Percentiles rank a stretch among this genome's conserved stretches.
phyloP scores from a whole-genome alignment of 2,329 filamentous ascomycete species.

The Colletotrichum eleusines region DNA sequence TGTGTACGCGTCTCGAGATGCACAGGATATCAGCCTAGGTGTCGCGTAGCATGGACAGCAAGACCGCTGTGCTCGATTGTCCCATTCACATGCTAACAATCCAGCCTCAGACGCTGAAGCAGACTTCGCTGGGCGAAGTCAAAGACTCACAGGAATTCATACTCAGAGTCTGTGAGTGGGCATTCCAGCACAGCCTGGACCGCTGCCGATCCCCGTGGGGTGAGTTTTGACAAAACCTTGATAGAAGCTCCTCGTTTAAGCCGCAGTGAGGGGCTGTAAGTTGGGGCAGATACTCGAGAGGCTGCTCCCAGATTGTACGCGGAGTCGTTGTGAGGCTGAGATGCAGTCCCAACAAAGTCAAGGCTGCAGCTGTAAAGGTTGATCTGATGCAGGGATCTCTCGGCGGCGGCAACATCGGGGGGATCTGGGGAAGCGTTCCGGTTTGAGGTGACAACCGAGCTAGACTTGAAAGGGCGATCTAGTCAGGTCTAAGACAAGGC shows the following conservation, averaged over 20 bases:
- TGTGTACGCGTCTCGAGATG: neutral
- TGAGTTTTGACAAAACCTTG: slow-evolving; percentile 38
- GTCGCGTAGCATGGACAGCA: neutral
- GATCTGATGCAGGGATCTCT: slow-evolving; percentile 33
- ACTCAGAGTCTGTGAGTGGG: slow-evolving; percentile 32
- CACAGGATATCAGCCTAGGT: slow-evolving; percentile 25
- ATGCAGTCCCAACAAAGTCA: slow-evolving; percentile 41
- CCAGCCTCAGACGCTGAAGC: slow-evolving; percentile 14
- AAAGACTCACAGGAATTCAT: slow-evolving; percentile 26
- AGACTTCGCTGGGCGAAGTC: slow-evolving; percentile 35
- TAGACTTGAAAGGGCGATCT: slow-evolving; percentile 22
- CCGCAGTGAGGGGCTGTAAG: slow-evolving; percentile 23
- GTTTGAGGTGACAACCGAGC: slow-evolving; percentile 40
- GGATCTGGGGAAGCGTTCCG: slow-evolving; percentile 38
- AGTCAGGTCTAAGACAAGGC: slow-evolving; percentile 27
- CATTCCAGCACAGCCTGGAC: slow-evolving; percentile 11
- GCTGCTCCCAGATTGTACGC: slow-evolving; percentile 21
- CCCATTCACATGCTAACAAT: slow-evolving; percentile 28
- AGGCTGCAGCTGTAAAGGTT: slow-evolving; percentile 35
- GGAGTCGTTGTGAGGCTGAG: slow-evolving; percentile 35
- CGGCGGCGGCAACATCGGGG: slow-evolving; percentile 31
- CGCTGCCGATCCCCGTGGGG: neutral
- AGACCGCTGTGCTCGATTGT: neutral
- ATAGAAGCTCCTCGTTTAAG: slow-evolving; percentile 11
- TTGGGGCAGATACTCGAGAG: slow-evolving; percentile 30